These are phyloP conservation scores for Violaceomyces palustris DNA, from an alignment of 1,284 basidiomycete genomes.

Conservation along the genomic window DNA sequence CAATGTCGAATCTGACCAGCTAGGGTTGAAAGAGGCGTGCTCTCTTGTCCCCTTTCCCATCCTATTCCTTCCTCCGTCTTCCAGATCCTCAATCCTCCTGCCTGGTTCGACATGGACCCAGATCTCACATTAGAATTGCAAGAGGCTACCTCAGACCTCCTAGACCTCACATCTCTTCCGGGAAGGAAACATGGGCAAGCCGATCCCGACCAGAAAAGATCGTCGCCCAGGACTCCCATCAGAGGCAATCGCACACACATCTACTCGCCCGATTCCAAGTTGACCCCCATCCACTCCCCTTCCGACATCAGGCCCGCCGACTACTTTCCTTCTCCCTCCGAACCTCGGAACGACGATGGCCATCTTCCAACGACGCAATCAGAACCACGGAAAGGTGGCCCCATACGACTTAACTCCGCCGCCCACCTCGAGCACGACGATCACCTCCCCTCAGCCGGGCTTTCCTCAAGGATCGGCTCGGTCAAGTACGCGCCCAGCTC, in stretches of 20 bases:
- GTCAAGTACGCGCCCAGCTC: slow-evolving; percentile 10
- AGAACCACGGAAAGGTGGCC: too few species aligned
- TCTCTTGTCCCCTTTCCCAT: too few species aligned
- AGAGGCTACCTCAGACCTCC: slow-evolving; percentile 26
- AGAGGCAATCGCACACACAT: not conserved
- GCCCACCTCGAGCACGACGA: slow-evolving; percentile 13
- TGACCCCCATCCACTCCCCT: slow-evolving; percentile 16
- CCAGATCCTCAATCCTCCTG: too few species aligned
- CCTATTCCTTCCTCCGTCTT: too few species aligned
- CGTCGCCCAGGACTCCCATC: not conserved
- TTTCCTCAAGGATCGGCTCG: slow-evolving; percentile 9
- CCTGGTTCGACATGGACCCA: slow-evolving; percentile 23
- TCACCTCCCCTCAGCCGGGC: slow-evolving; percentile 9
- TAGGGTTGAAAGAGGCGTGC: too few species aligned
- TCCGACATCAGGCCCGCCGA: slow-evolving; percentile 20
- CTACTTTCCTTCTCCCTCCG: too few species aligned
- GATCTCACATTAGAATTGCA: slow-evolving; percentile 25
- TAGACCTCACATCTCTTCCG: slow-evolving; percentile 14
- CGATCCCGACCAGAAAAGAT: slow-evolving; percentile 6
- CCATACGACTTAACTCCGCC: too few species aligned
- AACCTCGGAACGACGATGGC: too few species aligned
- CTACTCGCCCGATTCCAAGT: slow-evolving; percentile 11
- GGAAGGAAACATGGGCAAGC: slow-evolving; percentile 1
- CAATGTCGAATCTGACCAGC: too few species aligned
- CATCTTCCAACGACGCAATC: too few species aligned